Evolutionary conservation across 768 basidiomycete genomes (phyloP).

Genomic region (Boletus sp.): DNA sequence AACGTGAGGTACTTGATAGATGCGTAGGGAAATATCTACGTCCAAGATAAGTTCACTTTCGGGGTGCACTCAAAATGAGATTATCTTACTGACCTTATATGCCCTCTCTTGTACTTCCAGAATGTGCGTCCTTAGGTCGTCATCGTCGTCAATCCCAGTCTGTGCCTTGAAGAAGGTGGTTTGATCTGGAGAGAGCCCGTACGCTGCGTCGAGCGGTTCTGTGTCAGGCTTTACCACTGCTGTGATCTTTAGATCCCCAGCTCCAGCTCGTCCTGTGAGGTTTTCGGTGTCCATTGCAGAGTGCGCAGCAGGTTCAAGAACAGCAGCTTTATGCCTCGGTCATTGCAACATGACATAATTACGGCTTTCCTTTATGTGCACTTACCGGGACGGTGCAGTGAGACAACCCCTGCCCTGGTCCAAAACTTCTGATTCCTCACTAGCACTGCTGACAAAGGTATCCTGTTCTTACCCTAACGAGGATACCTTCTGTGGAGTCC

Average conservation of each 20-base stretch:
- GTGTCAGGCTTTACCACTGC: not conserved
- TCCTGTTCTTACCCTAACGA: no score
- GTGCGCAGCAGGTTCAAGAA: no score
- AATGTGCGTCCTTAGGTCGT: conserved; percentile 29
- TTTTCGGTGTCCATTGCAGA: not conserved
- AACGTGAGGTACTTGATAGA: conserved; percentile 29
- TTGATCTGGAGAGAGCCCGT: conserved; percentile 14
- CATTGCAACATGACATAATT: not conserved
- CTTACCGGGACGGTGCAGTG: no score
- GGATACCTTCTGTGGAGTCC: no score
- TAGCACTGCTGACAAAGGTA: no score
- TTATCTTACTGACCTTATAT: conserved; percentile 21
- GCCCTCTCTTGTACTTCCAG: conserved; percentile 29
- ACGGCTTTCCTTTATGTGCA: no score
- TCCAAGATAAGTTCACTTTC: not conserved
- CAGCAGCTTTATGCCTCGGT: not conserved
- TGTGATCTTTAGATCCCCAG: conserved; percentile 9
- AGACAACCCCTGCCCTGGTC: no score
- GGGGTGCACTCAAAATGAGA: not conserved
- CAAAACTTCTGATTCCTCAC: no score
- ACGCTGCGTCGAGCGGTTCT: not conserved
- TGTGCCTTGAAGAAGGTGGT: conserved; percentile 27
- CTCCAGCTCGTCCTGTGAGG: not conserved
- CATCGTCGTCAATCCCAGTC: conserved; percentile 28
- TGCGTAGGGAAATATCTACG: conserved; percentile 26